Base-by-base conservation (phyloP, 371 early-diverging fungal genomes). In the Mycotypha africana region DNA sequence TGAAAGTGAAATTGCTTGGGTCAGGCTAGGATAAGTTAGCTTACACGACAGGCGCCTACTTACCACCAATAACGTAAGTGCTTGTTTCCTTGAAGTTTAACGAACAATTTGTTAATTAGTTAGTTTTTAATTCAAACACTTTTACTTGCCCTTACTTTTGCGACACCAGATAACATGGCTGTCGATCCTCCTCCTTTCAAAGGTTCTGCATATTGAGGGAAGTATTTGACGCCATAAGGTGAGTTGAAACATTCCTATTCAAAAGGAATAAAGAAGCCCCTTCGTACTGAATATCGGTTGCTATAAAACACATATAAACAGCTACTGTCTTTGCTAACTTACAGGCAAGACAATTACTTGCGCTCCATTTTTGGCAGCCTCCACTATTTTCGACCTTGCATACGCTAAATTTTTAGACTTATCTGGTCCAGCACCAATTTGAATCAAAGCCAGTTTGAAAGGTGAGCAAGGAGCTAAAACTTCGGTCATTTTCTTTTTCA, bases 171-270 rank as follows among this genome's bases (percentile, higher is more conserved):
- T 15, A 96, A 72, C 41, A 86, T 87, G 23, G 58, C 60, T 24
- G 76, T 56, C 9, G 86, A 78, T 17, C 70, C 72, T 42, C 87
- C 74, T 11, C 60, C 56, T 17, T 79, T 68, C 32, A 89, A 69
- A 32, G 65, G 55, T 47, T 88, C 86, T 25, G 93, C 83, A 46
- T 84, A 85, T 33, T 89, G 76, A 10, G 84, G 79, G 63, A 98
- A 98, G 74, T 78, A 84, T 14, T 79, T 60, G 3, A 91, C 89
- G 2, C 96, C 95, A 64, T 96, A 97, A 14, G 95, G 95, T 15
- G 91, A 92, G 62, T 97, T 96, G 77, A 95, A 96, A 67, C 95
- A 93, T 78, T 97, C 91, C 85, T 79, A 57, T 26, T 14, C n/a
- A n/a, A 33, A n/a, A 33, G 15, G n/a, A 14, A 33, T 14, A 6